phyloP scores from a whole-genome alignment of 75 land plant genomes.

The Azolla pinnata region DNA sequence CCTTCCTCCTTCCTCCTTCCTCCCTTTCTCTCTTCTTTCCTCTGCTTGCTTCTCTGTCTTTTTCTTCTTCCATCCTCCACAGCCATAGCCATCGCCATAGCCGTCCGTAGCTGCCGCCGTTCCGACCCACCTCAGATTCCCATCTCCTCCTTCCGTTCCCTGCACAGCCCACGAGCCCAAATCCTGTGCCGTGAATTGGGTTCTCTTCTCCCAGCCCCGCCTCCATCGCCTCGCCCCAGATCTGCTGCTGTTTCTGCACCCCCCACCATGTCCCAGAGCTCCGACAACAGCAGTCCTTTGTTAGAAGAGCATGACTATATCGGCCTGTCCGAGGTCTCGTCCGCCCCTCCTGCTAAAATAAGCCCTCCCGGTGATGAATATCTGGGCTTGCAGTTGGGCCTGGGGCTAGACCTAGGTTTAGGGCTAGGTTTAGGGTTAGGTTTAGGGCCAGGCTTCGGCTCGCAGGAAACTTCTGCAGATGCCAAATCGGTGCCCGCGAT shows the following conservation, averaged over 20 bases:
- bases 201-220: too few species aligned
- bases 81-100: too few species aligned
- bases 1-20: not conserved
- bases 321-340: slow-evolving; percentile 28
- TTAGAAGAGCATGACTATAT: slow-evolving; percentile 20
- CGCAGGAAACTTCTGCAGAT: too few species aligned
- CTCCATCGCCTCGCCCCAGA: too few species aligned
- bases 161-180: too few species aligned
- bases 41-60: not conserved
- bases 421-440: not conserved
- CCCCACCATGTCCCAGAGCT: slow-evolving; percentile 11
- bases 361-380: not conserved
- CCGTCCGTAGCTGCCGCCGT: too few species aligned
- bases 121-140: too few species aligned
- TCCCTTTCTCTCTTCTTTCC: not conserved
- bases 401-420: not conserved
- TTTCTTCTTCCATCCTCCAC: too few species aligned
- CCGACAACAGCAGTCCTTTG: slow-evolving; percentile 11
- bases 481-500: not conserved
- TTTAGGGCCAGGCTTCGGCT: not conserved
- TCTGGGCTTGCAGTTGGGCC: not conserved
- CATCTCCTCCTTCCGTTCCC: too few species aligned
- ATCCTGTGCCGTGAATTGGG: too few species aligned
- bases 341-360: slow-evolving; percentile 5
- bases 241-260: too few species aligned